These are phyloP conservation scores for Posidonia oceanica DNA, from an alignment of 116 monocot genomes.

Conservation along the genomic window DNA sequence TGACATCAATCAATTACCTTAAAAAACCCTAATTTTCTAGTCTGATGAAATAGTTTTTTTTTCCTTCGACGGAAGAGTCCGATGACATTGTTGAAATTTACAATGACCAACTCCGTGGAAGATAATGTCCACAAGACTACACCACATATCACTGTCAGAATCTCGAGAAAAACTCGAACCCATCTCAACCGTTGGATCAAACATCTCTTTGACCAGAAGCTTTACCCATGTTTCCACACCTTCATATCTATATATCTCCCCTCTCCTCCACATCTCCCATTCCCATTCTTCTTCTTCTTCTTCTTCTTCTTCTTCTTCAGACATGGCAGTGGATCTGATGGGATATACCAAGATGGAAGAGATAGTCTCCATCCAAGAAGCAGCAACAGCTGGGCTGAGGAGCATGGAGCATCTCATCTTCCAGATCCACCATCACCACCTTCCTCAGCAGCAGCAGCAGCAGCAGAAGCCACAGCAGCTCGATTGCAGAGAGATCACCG, in stretches of 20 bases:
- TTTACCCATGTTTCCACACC: background rate
- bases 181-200: background rate
- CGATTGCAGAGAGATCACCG: constrained; percentile 64
- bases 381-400: constrained; percentile 54
- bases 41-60: no score
- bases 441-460: constrained; percentile 1
- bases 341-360: constrained; percentile 42
- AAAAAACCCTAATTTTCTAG: no score
- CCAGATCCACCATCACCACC: constrained; percentile 26
- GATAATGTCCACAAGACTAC: no score
- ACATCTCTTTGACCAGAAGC: constrained; percentile 1
- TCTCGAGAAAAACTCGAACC: background rate
- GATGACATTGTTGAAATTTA: no score
- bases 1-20: no score
- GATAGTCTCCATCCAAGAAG: constrained; percentile 54
- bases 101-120: no score
- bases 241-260: background rate
- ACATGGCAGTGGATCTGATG: constrained; percentile 70
- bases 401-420: constrained; percentile 62
- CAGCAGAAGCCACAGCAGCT: constrained; percentile 1
- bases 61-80: no score
- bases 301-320: background rate
- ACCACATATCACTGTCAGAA: no score
- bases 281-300: background rate
- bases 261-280: background rate